Percentiles rank a stretch among this genome's conserved stretches.
phyloP scores from a whole-genome alignment of 106 monocot species.

The Apostasia shenzhenica region DNA sequence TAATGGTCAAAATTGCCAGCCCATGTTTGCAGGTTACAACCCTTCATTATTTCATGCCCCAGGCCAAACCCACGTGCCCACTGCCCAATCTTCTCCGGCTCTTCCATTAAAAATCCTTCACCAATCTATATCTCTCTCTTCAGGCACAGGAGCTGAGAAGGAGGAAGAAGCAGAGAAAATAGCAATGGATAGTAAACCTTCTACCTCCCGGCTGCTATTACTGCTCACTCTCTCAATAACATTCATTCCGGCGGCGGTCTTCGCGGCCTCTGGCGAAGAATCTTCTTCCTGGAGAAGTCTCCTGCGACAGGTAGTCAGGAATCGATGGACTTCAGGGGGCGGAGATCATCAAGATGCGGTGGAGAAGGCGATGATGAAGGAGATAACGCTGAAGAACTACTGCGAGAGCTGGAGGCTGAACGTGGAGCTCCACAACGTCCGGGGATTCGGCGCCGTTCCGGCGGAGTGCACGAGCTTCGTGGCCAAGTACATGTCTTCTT shows the following conservation, averaged over 20 bases:
- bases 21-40: background rate
- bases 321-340: background rate
- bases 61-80: background rate
- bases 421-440: conserved; percentile 50
- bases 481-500: conserved; percentile 40
- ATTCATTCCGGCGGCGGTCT: background rate
- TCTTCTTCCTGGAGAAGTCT: background rate
- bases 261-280: background rate
- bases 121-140: no score
- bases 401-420: conserved; percentile 74
- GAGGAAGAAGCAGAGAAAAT: no score
- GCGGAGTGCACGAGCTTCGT: conserved; percentile 29
- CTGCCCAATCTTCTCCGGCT: background rate
- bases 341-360: background rate
- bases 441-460: conserved; percentile 26
- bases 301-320: background rate
- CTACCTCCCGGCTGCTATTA: background rate
- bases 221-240: background rate
- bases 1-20: background rate
- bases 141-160: no score
- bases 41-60: background rate
- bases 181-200: background rate
- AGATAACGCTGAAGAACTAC: conserved; percentile 34
- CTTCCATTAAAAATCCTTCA: background rate
- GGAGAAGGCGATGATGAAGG: background rate